phyloP scores from a whole-genome alignment of 192 early-diverging fungal species.

The Funneliformis mosseae region DNA sequence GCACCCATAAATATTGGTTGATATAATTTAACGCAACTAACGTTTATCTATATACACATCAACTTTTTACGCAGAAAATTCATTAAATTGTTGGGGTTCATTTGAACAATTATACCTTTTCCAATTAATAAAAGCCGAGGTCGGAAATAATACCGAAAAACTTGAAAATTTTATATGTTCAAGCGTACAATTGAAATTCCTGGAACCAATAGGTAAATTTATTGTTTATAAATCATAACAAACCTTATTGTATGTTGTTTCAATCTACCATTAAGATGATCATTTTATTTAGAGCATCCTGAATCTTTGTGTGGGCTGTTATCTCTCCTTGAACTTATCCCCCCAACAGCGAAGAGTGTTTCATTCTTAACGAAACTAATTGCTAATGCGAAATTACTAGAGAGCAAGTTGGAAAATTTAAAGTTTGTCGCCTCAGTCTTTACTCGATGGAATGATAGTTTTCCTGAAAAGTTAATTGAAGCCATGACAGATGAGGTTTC shows the following conservation, averaged over 20 bases:
- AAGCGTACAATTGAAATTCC: background rate
- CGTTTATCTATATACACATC: no score
- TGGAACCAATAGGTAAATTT: conserved; percentile 9
- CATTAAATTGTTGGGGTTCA: background rate
- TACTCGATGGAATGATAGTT: background rate
- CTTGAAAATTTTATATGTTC: conserved; percentile 5
- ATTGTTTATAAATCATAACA: background rate
- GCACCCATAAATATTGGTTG: no score
- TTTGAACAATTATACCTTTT: conserved; percentile 17
- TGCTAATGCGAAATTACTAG: background rate
- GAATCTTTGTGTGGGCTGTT: background rate
- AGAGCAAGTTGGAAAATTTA: background rate
- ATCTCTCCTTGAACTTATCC: background rate
- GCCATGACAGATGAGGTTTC: background rate
- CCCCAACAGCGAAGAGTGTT: background rate
- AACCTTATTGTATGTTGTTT: no score
- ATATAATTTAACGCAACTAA: no score
- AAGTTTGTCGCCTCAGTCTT: background rate
- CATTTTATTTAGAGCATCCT: background rate
- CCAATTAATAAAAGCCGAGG: conserved; percentile 5
- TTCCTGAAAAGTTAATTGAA: background rate
- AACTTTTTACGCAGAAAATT: no score
- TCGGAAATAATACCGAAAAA: background rate
- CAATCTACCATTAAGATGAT: background rate
- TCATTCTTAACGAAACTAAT: background rate